Base-by-base conservation (phyloP, 2,329 filamentous ascomycete species). In the Fusarium decemcellulare region DNA sequence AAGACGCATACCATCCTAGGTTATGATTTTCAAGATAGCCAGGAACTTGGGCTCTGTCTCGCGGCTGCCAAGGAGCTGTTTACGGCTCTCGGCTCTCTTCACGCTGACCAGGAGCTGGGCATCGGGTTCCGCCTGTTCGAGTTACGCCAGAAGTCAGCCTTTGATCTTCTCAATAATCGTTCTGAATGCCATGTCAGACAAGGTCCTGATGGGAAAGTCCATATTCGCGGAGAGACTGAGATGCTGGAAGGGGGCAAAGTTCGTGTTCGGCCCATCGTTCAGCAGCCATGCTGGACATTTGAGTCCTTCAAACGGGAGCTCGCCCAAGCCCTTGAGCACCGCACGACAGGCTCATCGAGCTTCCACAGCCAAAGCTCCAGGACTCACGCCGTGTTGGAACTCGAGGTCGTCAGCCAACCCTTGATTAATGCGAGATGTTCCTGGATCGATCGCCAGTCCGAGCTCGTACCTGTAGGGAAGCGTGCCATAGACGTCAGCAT, bases 1-100 rank as follows among this genome's bases (percentile, higher is more conserved):
- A 97, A 97, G 83, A 97, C 94, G 0, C 92, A 91, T 77, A 97
- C 94, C 3, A 97, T 97, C 18, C 37, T 85, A 8, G 83, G 83
- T 4, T 83, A 83, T 52, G 77, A 83, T 16, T 80, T 77, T 46
- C 73, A 81, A 7, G 62, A 78, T 58, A 70, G 27, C 4, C 44
- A 11, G 15, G 44, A 47, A n/a, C 44, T 47, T 32, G 44, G 44
- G 5, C 10, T 47, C 4, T 32, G 27, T 32, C 44, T 47, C 18
- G 44, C 44, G n/a, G 44, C 44, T 7, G 44, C 44, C 23, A 47
- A 47, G 27, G 15, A 47, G 8, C 44, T 47, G 3, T 47, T 47
- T 5, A 7, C 27, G 12, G 44, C 29, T 2, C n/a, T 47, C 27
- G 44, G 32, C 8, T n/a, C 15, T 9, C 44, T 32, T 5, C 27